A percentile compares a stretch with the other conserved stretches of the same genome.
phyloP scores from a whole-genome alignment of 164 flowering plant species.

The Warburgia ugandensis region DNA sequence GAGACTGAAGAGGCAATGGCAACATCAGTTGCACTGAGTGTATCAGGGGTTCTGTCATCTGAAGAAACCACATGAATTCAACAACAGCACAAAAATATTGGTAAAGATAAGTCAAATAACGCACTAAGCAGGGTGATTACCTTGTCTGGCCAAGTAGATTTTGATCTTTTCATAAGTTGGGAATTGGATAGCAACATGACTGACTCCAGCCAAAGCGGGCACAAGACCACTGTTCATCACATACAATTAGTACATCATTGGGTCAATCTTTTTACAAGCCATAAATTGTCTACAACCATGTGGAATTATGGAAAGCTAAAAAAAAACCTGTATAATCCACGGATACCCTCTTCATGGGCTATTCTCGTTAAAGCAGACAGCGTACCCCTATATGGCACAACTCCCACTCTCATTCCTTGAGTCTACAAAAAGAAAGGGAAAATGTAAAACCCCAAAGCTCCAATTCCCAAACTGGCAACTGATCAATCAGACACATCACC shows the following conservation, averaged over 20 bases:
- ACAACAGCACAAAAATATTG: background rate
- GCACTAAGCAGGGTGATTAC: conserved; percentile 23
- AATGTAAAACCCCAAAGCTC: too few species aligned
- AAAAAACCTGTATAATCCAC: conserved; percentile 82
- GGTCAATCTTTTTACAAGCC: too few species aligned
- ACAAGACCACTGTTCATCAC: conserved; percentile 76
- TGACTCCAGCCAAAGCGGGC: conserved; percentile 93
- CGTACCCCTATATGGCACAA: conserved; percentile 71
- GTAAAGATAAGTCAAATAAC: background rate
- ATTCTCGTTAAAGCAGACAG: conserved; percentile 85
- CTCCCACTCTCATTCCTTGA: conserved; percentile 77
- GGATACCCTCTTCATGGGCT: conserved; percentile 84
- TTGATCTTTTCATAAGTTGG: conserved; percentile 91
- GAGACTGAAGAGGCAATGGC: conserved; percentile 94
- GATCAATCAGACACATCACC: background rate
- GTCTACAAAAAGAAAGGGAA: conserved; percentile 42
- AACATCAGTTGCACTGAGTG: conserved; percentile 76
- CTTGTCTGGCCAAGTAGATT: conserved; percentile 59
- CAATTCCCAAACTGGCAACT: background rate
- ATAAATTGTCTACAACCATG: too few species aligned
- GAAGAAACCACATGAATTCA: conserved; percentile 15
- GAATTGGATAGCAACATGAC: conserved; percentile 98
- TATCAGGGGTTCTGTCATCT: conserved; percentile 67
- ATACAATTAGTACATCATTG: conserved; percentile 1
- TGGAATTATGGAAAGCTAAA: too few species aligned